phyloP scores from a whole-genome alignment of 1,139 yeast species.

The Geotrichum citri-aurantii region DNA sequence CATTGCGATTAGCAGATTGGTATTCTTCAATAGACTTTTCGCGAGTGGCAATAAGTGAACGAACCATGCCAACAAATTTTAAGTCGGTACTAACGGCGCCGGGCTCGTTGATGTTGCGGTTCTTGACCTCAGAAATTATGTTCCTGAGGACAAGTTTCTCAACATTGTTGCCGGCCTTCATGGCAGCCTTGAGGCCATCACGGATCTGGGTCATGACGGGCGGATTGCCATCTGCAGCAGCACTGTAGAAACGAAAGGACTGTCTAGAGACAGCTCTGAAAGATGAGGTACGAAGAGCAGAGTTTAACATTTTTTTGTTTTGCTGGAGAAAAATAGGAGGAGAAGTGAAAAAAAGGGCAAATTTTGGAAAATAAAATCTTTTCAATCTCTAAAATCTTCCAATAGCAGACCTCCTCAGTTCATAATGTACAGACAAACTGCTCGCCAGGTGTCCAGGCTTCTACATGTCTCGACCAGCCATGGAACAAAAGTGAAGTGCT shows the following conservation, averaged over 20 bases:
- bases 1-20: constrained; percentile 46
- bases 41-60: constrained; percentile 50
- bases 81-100: constrained; percentile 46
- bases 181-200: constrained; percentile 34
- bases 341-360: background rate
- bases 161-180: constrained; percentile 29
- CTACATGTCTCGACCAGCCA: background rate
- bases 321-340: background rate
- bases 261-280: constrained; percentile 4
- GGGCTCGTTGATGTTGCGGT: constrained; percentile 50
- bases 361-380: background rate
- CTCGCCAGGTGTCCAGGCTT: background rate
- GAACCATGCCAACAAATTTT: constrained; percentile 43
- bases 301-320: constrained; percentile 5
- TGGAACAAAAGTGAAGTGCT: background rate
- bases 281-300: constrained; percentile 6
- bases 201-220: constrained; percentile 35
- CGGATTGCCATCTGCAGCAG: constrained; percentile 27
- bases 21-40: constrained; percentile 50
- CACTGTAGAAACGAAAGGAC: constrained; percentile 10
- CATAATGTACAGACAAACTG: background rate
- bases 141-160: constrained; percentile 52
- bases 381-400: background rate
- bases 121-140: constrained; percentile 53
- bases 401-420: background rate